phyloP scores from a whole-genome alignment of 2,329 filamentous ascomycete genomes.

The Hypoxylon sp. region DNA sequence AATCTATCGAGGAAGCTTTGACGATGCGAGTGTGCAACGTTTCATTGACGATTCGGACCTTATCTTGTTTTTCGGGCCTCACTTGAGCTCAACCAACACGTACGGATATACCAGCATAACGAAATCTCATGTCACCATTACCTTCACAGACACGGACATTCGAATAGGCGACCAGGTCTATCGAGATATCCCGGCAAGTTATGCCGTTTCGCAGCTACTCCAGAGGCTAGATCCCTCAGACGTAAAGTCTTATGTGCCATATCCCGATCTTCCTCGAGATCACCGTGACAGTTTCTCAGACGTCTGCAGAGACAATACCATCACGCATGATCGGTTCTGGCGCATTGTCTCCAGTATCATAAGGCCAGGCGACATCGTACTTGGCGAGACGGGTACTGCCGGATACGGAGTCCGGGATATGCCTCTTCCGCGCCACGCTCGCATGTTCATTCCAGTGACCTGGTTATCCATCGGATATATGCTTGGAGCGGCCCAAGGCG shows the following conservation, averaged over 20 bases:
- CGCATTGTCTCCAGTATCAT: neutral
- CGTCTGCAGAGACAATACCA: neutral
- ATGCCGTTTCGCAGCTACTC: neutral
- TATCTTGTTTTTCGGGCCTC: conserved; percentile 4
- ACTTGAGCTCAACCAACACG: conserved; percentile 15
- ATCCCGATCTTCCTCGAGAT: conserved; percentile 11
- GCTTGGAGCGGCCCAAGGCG: neutral
- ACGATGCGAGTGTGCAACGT: neutral
- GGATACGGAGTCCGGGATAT: conserved; percentile 4
- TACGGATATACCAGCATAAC: neutral
- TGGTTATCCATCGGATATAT: conserved; percentile 11
- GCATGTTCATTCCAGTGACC: conserved; percentile 1
- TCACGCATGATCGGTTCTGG: conserved; percentile 7
- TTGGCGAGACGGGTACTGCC: conserved; percentile 5
- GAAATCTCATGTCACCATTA: neutral
- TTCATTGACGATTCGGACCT: conserved; percentile 7
- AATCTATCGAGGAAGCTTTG: conserved; percentile 7
- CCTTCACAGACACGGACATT: neutral
- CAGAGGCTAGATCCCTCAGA: neutral
- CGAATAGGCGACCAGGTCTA: neutral
- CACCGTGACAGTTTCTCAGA: neutral
- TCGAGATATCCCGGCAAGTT: neutral
- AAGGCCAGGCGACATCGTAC: conserved; percentile 8
- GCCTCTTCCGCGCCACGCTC: neutral
- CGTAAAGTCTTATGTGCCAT: neutral